phyloP scores from a whole-genome alignment of 192 early-diverging fungal species.

The Podila epigama region DNA sequence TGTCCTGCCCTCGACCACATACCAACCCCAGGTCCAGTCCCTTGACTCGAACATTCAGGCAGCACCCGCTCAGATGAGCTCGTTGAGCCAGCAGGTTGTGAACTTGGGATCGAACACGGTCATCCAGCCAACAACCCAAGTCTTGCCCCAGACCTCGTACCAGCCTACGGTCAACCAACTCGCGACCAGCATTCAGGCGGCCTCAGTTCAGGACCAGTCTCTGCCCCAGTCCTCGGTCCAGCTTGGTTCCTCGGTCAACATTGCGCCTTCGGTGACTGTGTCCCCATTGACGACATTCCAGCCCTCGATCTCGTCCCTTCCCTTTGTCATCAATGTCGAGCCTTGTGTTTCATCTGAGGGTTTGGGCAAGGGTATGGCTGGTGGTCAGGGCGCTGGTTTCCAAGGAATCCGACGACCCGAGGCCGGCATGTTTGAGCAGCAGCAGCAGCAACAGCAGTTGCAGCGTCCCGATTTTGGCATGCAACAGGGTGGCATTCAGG shows the following conservation, averaged over 20 bases:
- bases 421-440: no score
- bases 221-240: slow-evolving; percentile 42
- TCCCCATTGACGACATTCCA: slow-evolving; percentile 45
- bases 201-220: slow-evolving; percentile 31
- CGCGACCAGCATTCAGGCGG: slow-evolving; percentile 16
- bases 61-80: slow-evolving; percentile 6
- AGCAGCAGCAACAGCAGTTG: no score
- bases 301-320: slow-evolving; percentile 24
- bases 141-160: slow-evolving; percentile 32
- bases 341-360: slow-evolving; percentile 4
- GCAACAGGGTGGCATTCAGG: no score
- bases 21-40: slow-evolving; percentile 36
- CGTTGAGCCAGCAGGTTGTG: slow-evolving; percentile 26
- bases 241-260: slow-evolving; percentile 20
- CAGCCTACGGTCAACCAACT: slow-evolving; percentile 39
- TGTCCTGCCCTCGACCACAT: slow-evolving; percentile 26
- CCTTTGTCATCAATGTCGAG: slow-evolving; percentile 34
- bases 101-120: slow-evolving; percentile 28
- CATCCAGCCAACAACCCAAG: slow-evolving; percentile 38
- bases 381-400: no score
- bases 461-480: no score
- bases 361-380: no score
- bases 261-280: slow-evolving; percentile 21
- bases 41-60: slow-evolving; percentile 31
- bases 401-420: no score